phyloP scores from a whole-genome alignment of 2,329 filamentous ascomycete genomes.

The Epichloe gansuensis region DNA sequence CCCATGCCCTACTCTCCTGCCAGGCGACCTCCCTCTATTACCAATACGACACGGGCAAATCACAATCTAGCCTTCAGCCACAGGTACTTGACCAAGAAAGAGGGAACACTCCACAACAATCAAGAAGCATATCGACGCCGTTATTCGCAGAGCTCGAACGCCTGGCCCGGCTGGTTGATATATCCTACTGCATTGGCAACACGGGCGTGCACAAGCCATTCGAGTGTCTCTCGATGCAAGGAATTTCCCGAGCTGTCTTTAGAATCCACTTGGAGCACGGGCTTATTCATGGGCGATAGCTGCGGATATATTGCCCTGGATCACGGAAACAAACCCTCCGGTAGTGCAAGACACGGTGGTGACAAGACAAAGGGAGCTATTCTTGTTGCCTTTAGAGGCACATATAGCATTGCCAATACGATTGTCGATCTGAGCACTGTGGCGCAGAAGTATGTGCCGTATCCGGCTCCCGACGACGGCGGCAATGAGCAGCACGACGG shows the following conservation, averaged over 20 bases:
- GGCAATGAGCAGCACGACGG: constrained; percentile 12
- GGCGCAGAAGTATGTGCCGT: constrained; percentile 83
- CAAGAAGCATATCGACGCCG: constrained; percentile 35
- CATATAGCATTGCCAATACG: constrained; percentile 86
- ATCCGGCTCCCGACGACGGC: constrained; percentile 46
- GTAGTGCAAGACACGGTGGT: constrained; percentile 8
- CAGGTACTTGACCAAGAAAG: neutral
- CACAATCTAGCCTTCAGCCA: neutral
- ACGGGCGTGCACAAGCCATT: constrained; percentile 77
- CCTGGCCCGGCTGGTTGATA: constrained; percentile 81
- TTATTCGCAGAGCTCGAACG: constrained; percentile 79
- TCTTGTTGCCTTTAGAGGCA: constrained; percentile 82
- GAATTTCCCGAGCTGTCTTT: constrained; percentile 75
- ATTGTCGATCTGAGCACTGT: constrained; percentile 81
- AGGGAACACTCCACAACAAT: neutral
- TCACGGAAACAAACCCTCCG: constrained; percentile 27
- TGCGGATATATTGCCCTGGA: constrained; percentile 92
- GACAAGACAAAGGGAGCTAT: constrained; percentile 33
- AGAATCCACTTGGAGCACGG: constrained; percentile 81
- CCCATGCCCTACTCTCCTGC: neutral
- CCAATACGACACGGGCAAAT: neutral
- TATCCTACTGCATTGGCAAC: constrained; percentile 82
- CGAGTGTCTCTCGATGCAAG: constrained; percentile 65
- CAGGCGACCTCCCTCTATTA: neutral
- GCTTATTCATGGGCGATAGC: constrained; percentile 72